Conservation (phyloP, 495 filamentous ascomycete species). For the Podospora pseudocomata region DNA sequence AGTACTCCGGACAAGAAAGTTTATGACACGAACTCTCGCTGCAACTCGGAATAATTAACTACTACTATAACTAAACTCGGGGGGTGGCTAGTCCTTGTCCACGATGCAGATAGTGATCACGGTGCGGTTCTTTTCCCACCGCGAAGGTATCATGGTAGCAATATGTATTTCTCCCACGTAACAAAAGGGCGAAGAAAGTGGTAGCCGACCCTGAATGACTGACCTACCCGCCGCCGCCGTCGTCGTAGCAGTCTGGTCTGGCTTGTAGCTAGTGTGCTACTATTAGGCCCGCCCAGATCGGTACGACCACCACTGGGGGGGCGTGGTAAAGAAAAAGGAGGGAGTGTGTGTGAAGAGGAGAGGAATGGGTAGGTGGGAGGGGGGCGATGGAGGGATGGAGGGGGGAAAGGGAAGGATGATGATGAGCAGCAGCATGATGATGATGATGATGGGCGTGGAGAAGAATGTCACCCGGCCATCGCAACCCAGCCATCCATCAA, state of each 20-base stretch:
- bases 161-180: background rate
- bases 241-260: background rate
- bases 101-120: background rate
- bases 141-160: background rate
- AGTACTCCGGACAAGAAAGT: background rate
- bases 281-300: background rate
- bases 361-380: background rate
- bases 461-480: slow-evolving; percentile 4
- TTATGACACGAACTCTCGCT: background rate
- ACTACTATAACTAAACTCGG: background rate
- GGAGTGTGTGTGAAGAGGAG: background rate
- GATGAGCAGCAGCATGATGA: background rate
- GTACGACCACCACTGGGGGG: background rate
- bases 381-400: background rate
- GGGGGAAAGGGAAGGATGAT: background rate
- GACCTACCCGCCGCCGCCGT: background rate
- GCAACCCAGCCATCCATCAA: background rate
- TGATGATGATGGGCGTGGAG: background rate
- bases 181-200: background rate
- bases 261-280: background rate
- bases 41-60: background rate
- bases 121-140: background rate
- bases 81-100: background rate
- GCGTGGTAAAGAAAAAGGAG: background rate
- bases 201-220: background rate